phyloP scores from a whole-genome alignment of 768 basidiomycete species.

The Serendipita sp. region DNA sequence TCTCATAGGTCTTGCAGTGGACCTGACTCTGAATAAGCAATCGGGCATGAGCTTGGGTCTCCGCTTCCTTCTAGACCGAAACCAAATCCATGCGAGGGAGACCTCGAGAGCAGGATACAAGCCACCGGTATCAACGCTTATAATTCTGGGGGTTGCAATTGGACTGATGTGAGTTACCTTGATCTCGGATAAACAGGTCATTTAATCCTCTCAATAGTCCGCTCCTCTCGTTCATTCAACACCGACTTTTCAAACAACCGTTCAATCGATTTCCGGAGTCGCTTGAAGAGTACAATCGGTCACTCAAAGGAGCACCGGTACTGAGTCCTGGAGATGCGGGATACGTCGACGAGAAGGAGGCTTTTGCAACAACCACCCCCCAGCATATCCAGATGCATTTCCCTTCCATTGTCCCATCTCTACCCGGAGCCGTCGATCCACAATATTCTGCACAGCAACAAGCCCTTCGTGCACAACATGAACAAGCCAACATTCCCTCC shows the following conservation, averaged over 20 bases:
- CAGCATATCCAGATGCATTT: neutral
- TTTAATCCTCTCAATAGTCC: slow-evolving; percentile 23
- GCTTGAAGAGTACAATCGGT: neutral
- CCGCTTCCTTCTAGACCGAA: slow-evolving; percentile 46
- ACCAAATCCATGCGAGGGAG: slow-evolving; percentile 39
- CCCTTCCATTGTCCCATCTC: neutral
- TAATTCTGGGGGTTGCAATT: slow-evolving; percentile 38
- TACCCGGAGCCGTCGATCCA: neutral
- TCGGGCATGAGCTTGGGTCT: slow-evolving; percentile 47
- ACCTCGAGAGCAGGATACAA: slow-evolving; percentile 32
- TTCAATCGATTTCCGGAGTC: slow-evolving; percentile 23
- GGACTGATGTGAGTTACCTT: slow-evolving; percentile 35
- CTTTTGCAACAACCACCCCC: neutral
- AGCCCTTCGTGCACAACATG: neutral
- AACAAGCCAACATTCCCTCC: neutral
- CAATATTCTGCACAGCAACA: slow-evolving; percentile 1
- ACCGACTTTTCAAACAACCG: slow-evolving; percentile 33
- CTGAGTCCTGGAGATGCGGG: neutral
- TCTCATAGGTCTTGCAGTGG: slow-evolving; percentile 36
- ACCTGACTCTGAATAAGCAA: slow-evolving; percentile 41
- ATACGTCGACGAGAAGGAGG: neutral
- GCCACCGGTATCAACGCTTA: slow-evolving; percentile 32
- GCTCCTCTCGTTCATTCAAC: slow-evolving; percentile 36
- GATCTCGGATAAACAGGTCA: neutral
- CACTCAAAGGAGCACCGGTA: neutral